Evolutionary conservation across 805 yeast species (phyloP).

Genomic region (Metschnikowia reukaufii): DNA sequence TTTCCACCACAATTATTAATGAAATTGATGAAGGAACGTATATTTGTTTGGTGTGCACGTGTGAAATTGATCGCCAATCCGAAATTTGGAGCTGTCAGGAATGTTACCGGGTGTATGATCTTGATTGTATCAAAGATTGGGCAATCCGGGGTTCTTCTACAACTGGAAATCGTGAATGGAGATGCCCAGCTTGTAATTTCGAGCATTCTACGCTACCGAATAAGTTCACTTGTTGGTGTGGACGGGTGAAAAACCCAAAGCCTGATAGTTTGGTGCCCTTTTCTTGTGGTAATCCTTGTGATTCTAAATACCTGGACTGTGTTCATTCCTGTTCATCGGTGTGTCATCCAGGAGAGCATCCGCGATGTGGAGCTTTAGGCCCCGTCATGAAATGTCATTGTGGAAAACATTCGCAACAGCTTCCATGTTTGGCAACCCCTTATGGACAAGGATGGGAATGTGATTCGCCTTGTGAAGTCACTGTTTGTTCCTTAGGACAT

Average conservation of each 20-base stretch:
- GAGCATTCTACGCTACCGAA: slow-evolving; percentile 51
- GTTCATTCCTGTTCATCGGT: slow-evolving; percentile 70
- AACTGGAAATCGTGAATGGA: slow-evolving; percentile 62
- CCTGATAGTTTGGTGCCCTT: slow-evolving; percentile 66
- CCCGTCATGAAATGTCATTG: slow-evolving; percentile 71
- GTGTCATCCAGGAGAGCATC: slow-evolving; percentile 92
- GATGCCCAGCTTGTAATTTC: slow-evolving; percentile 80
- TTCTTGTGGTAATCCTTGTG: slow-evolving; percentile 86
- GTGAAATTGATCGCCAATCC: slow-evolving; percentile 67
- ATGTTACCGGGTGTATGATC: slow-evolving; percentile 83
- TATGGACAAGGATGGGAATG: slow-evolving; percentile 70
- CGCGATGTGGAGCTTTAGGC: slow-evolving; percentile 75
- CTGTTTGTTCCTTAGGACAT: slow-evolving; percentile 67
- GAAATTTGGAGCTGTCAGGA: slow-evolving; percentile 74
- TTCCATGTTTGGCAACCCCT: slow-evolving; percentile 73
- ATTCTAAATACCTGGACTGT: slow-evolving; percentile 53
- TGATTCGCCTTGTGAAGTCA: slow-evolving; percentile 55
- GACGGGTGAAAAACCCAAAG: slow-evolving; percentile 66
- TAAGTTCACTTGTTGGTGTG: slow-evolving; percentile 84
- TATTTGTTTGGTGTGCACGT: slow-evolving; percentile 84
- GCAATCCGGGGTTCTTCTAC: slow-evolving; percentile 73
- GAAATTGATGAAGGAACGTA: slow-evolving; percentile 72
- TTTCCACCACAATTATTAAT: slow-evolving; percentile 44
- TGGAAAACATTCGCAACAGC: slow-evolving; percentile 63
- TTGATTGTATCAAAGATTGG: slow-evolving; percentile 86